These are phyloP conservation scores for Tetraselmis chui DNA, from an alignment of 139 green algal genomes.

Conservation along the genomic window DNA sequence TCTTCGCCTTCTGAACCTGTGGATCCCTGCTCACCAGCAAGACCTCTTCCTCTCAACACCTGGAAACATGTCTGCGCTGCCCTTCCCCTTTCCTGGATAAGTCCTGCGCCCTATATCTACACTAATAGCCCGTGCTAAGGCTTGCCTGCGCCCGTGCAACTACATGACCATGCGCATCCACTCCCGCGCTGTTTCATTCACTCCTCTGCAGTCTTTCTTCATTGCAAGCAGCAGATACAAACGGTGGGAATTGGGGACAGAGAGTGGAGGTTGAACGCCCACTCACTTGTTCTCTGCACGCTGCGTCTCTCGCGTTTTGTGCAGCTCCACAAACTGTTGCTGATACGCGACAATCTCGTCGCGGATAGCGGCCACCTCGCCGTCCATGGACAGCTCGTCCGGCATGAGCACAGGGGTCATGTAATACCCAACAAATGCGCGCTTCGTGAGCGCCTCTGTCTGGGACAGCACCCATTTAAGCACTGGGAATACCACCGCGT, in stretches of 20 bases:
- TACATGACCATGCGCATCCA: too few species aligned
- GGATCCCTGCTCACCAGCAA: constrained; percentile 5
- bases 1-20: neutral
- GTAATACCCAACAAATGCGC: constrained; percentile 11
- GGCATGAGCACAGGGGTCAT: constrained; percentile 1
- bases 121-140: too few species aligned
- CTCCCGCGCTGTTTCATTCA: too few species aligned
- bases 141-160: too few species aligned
- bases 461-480: constrained; percentile 9
- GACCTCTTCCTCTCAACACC: too few species aligned
- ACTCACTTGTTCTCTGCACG: neutral
- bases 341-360: constrained; percentile 5
- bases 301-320: neutral
- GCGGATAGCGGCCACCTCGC: neutral
- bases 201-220: too few species aligned
- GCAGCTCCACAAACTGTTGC: constrained; percentile 5
- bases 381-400: constrained; percentile 6
- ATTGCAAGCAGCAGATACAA: too few species aligned
- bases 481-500: constrained; percentile 4
- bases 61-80: too few species aligned
- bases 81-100: too few species aligned
- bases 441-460: neutral
- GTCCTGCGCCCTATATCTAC: too few species aligned
- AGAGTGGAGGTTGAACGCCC: too few species aligned
- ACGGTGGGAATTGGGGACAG: too few species aligned